Percentiles rank a stretch among this genome's conserved stretches.
These are phyloP conservation scores for Ogataea nitratoaversa DNA, from an alignment of 805 yeast species.

Conservation along the genomic window DNA sequence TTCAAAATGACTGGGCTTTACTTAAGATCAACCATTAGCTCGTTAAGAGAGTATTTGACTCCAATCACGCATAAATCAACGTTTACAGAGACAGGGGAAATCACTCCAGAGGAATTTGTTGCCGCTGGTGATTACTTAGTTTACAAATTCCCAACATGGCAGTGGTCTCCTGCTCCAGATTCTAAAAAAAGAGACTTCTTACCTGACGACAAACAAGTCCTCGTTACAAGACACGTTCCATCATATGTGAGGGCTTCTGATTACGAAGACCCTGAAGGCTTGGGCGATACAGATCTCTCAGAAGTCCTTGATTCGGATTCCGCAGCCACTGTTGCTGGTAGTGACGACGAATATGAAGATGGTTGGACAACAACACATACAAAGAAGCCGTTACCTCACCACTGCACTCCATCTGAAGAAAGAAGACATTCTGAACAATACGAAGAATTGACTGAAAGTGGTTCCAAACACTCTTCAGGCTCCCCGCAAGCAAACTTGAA, in stretches of 20 bases:
- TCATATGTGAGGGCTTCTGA: constrained; percentile 67
- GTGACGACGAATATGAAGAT: constrained; percentile 42
- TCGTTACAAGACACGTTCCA: constrained; percentile 89
- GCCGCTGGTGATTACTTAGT: constrained; percentile 91
- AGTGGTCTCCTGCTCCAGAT: constrained; percentile 68
- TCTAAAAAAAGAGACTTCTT: constrained; percentile 60
- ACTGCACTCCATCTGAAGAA: constrained; percentile 20
- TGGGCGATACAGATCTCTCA: constrained; percentile 26
- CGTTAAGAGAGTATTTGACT: constrained; percentile 87
- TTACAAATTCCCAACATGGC: constrained; percentile 95
- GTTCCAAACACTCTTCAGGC: constrained; percentile 3
- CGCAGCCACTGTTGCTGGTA: constrained; percentile 5
- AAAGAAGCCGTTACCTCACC: constrained; percentile 9
- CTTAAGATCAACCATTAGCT: constrained; percentile 72
- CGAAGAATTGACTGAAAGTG: constrained; percentile 21
- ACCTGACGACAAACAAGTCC: constrained; percentile 81
- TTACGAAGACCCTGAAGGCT: constrained; percentile 40
- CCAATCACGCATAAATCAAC: constrained; percentile 88
- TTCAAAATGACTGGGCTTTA: constrained; percentile 24
- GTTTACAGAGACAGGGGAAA: constrained; percentile 81
- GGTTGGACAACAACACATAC: constrained; percentile 52
- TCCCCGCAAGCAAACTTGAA: not conserved
- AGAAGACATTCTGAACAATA: constrained; percentile 25
- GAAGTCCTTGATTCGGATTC: constrained; percentile 19
- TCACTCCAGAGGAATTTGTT: constrained; percentile 94